Percentiles rank a stretch among this genome's conserved stretches.
These are phyloP conservation scores for Ogataea paraovalis DNA, from an alignment of 805 yeast species.

Conservation along the genomic window DNA sequence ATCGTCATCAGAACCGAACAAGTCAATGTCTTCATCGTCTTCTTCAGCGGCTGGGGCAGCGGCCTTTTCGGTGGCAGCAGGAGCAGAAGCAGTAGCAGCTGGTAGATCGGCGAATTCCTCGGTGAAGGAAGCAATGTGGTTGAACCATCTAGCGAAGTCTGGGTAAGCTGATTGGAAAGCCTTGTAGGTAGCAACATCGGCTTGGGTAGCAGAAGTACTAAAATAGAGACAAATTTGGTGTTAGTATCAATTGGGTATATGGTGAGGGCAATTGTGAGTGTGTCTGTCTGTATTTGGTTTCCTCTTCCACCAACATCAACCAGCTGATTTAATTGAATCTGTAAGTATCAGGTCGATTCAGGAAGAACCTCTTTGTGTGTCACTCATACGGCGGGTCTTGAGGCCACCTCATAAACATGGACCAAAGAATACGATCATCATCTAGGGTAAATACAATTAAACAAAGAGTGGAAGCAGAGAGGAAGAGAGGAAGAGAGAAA, in stretches of 20 bases:
- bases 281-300: too few species aligned
- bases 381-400: constrained; percentile 96
- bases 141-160: constrained; percentile 96
- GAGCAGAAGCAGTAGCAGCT: constrained; percentile 67
- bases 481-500: neutral
- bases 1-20: constrained; percentile 92
- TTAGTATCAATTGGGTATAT: constrained; percentile 6
- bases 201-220: constrained; percentile 88
- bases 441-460: constrained; percentile 23
- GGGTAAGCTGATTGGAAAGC: constrained; percentile 92
- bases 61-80: constrained; percentile 39
- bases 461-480: too few species aligned
- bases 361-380: constrained; percentile 41
- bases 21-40: constrained; percentile 89
- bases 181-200: constrained; percentile 91
- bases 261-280: too few species aligned
- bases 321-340: too few species aligned
- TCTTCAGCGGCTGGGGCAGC: constrained; percentile 63
- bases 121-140: constrained; percentile 93
- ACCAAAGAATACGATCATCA: constrained; percentile 78
- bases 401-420: constrained; percentile 97
- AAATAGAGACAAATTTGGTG: constrained; percentile 20
- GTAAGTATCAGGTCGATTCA: neutral
- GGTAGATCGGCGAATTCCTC: constrained; percentile 80
- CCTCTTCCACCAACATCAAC: too few species aligned